phyloP scores from a whole-genome alignment of 2,329 filamentous ascomycete genomes.

The Pseudopyrenochaeta lycopersici region DNA sequence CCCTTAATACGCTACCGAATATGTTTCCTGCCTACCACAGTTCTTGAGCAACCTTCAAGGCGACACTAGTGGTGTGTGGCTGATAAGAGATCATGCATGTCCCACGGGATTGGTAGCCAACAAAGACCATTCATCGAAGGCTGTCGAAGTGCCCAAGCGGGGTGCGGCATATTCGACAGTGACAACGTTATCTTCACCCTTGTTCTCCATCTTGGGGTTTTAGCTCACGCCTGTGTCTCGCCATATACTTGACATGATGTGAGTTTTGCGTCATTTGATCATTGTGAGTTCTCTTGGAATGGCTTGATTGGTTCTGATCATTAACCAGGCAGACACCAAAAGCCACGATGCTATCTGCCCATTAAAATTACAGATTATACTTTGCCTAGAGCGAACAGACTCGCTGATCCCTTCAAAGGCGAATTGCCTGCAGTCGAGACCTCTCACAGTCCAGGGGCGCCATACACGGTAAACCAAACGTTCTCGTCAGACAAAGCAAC shows the following conservation, averaged over 20 bases:
- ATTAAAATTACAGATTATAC: not conserved
- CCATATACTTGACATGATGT: not conserved
- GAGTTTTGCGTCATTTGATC: no score
- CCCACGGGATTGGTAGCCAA: not conserved
- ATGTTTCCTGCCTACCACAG: no score
- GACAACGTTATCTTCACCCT: conserved; percentile 2
- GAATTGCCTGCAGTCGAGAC: not conserved
- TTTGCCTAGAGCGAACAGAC: not conserved
- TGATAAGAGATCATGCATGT: not conserved
- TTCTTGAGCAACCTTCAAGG: no score
- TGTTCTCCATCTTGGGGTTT: not conserved
- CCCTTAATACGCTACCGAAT: no score
- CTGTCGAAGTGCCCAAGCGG: not conserved
- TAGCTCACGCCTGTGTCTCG: not conserved
- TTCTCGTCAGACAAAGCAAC: conserved; percentile 26
- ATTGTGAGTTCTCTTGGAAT: no score
- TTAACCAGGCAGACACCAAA: no score
- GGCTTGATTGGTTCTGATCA: no score
- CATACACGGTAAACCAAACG: conserved; percentile 34
- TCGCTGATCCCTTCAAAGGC: not conserved
- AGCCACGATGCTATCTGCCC: not conserved
- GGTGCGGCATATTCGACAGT: not conserved
- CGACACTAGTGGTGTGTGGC: no score
- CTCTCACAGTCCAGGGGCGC: not conserved
- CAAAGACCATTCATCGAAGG: not conserved